Evolutionary conservation across 2,329 filamentous ascomycete genomes (phyloP).

Genomic region (Aspergillus fischeri): DNA sequence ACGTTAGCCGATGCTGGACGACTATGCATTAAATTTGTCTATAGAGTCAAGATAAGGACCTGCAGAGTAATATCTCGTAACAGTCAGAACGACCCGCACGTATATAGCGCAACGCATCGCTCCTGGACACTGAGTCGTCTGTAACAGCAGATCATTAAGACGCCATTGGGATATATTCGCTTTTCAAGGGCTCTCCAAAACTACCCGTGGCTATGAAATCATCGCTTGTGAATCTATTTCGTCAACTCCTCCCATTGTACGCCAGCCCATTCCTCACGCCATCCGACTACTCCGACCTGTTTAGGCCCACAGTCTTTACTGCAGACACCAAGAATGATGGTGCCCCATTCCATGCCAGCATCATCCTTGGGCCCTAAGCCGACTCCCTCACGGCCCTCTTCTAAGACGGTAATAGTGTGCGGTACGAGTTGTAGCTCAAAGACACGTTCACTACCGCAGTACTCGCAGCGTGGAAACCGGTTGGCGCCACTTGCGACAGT

Average conservation of each 20-base stretch:
- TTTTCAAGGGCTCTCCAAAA: no score
- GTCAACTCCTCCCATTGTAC: conserved; percentile 88
- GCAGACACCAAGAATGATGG: conserved; percentile 82
- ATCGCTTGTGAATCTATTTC: conserved; percentile 7
- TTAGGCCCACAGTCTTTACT: conserved; percentile 69
- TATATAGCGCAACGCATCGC: background rate
- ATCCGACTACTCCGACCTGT: conserved; percentile 62
- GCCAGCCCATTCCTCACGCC: conserved; percentile 93
- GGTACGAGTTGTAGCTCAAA: conserved; percentile 94
- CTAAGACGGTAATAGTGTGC: conserved; percentile 82
- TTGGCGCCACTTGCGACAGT: conserved; percentile 23
- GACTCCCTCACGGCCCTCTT: conserved; percentile 61
- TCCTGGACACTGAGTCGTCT: background rate
- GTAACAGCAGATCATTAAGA: background rate
- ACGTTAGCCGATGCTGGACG: background rate
- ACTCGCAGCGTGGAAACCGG: conserved; percentile 68
- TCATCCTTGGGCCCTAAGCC: conserved; percentile 60
- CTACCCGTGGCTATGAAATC: background rate
- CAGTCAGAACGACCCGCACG: background rate
- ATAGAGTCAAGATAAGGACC: background rate
- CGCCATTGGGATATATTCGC: background rate
- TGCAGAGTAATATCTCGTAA: background rate
- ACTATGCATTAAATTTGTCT: background rate
- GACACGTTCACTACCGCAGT: conserved; percentile 69
- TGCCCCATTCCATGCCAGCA: conserved; percentile 95